A percentile compares a stretch with the other conserved stretches of the same genome.
These are phyloP conservation scores for Jasminum sambac DNA, from an alignment of 257 asterid genomes.

Conservation along the genomic window DNA sequence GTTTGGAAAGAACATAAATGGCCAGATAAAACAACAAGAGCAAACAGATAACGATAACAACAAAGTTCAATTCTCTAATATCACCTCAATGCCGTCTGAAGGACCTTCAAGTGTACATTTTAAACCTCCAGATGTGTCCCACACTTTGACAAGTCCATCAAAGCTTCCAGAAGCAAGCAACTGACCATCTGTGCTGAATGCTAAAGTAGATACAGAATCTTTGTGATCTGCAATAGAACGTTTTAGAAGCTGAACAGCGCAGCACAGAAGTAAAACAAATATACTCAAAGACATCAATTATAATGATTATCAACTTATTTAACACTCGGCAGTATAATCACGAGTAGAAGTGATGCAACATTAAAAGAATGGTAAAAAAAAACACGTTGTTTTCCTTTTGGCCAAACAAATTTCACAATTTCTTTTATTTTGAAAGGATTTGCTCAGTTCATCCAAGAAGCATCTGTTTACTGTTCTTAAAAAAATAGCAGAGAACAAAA, in stretches of 20 bases:
- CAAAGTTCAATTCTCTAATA: constrained; percentile 16
- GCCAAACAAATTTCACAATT: no score
- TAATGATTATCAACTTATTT: constrained; percentile 1
- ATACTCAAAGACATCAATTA: constrained; percentile 1
- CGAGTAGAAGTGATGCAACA: not conserved
- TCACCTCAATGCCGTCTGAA: constrained; percentile 79
- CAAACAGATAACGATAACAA: no score
- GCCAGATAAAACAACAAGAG: constrained; percentile 19
- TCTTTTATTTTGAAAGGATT: no score
- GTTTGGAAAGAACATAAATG: constrained; percentile 27
- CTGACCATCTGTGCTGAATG: constrained; percentile 84
- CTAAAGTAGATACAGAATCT: constrained; percentile 71
- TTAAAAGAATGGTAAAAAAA: no score
- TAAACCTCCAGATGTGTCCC: constrained; percentile 63
- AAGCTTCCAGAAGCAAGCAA: constrained; percentile 90
- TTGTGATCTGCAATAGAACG: constrained; percentile 63
- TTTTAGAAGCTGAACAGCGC: constrained; percentile 23
- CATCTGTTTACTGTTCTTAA: no score
- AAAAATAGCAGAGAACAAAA: no score
- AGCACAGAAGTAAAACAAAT: constrained; percentile 9
- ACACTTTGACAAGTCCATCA: constrained; percentile 75
- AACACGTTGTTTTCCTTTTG: no score
- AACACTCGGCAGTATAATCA: not conserved
- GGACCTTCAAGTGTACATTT: constrained; percentile 89
- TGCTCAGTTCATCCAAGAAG: no score